Conservation (phyloP, 208 protist genomes). For the Leishmania lainsoni region DNA sequence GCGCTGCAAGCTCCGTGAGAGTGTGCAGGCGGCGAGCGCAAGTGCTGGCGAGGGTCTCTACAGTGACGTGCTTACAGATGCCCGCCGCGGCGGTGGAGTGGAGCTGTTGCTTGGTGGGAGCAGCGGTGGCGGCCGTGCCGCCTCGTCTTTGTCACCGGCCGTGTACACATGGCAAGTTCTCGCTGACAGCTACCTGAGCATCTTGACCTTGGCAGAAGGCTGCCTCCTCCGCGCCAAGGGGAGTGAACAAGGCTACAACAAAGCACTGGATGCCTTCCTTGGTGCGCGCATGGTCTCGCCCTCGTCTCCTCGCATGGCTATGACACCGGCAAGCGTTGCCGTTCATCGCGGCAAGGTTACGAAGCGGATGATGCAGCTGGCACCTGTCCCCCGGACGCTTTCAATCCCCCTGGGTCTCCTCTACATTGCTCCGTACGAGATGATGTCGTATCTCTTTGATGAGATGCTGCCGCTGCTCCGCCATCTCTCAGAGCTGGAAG, state of each 20-base stretch:
- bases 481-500: constrained; percentile 73
- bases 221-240: constrained; percentile 66
- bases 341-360: constrained; percentile 66
- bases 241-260: constrained; percentile 72
- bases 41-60: constrained; percentile 3
- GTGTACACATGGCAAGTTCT: constrained; percentile 45
- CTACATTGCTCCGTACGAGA: constrained; percentile 80
- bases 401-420: constrained; percentile 59
- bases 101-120: neutral
- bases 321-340: neutral
- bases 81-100: neutral
- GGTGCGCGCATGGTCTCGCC: constrained; percentile 39
- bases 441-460: constrained; percentile 84
- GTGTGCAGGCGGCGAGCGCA: constrained; percentile 7
- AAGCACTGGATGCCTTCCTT: constrained; percentile 74
- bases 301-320: neutral
- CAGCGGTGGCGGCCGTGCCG: neutral
- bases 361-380: constrained; percentile 82
- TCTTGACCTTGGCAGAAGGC: constrained; percentile 63
- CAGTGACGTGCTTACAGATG: constrained; percentile 5
- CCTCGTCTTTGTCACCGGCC: constrained; percentile 5
- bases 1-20: constrained; percentile 29
- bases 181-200: constrained; percentile 71
- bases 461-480: constrained; percentile 77
- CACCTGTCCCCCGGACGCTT: constrained; percentile 51